phyloP scores from a whole-genome alignment of 192 early-diverging fungal species.

The Pilaira anomala region DNA sequence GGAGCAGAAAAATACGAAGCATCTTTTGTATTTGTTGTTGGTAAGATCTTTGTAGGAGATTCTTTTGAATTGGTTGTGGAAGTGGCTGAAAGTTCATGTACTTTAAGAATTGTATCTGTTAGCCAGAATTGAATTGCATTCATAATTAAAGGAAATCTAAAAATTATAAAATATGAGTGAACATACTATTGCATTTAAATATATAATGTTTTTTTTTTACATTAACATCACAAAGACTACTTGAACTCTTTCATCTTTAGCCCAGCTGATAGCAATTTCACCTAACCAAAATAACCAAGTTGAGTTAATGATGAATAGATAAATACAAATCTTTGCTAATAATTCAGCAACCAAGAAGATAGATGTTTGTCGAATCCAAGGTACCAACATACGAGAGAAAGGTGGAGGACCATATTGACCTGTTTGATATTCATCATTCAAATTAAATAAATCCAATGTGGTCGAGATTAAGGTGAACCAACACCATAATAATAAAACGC shows the following conservation, averaged over 20 bases:
- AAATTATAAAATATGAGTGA: neutral
- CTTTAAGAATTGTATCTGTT: constrained; percentile 59
- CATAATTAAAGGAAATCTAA: constrained; percentile 69
- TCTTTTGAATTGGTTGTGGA: constrained; percentile 2
- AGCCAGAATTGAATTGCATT: constrained; percentile 74
- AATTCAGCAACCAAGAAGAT: constrained; percentile 63
- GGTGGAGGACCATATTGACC: constrained; percentile 76
- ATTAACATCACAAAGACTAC: constrained; percentile 79
- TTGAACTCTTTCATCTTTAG: constrained; percentile 48
- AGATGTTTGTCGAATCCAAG: constrained; percentile 61
- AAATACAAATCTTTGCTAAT: constrained; percentile 66
- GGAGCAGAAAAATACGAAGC: constrained; percentile 4
- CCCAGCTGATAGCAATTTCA: constrained; percentile 60
- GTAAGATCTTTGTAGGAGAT: neutral
- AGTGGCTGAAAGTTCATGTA: neutral
- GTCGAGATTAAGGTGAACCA: constrained; percentile 49
- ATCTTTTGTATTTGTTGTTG: neutral
- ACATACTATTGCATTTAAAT: neutral
- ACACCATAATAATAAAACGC: constrained; percentile 64
- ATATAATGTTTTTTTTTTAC: constrained; percentile 15
- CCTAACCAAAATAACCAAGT: constrained; percentile 65
- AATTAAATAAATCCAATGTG: constrained; percentile 31
- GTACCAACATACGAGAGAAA: constrained; percentile 32
- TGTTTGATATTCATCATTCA: constrained; percentile 51
- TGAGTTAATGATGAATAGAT: constrained; percentile 49